Conservation (phyloP, 495 filamentous ascomycete genomes). For the Schizothecium vesticola region DNA sequence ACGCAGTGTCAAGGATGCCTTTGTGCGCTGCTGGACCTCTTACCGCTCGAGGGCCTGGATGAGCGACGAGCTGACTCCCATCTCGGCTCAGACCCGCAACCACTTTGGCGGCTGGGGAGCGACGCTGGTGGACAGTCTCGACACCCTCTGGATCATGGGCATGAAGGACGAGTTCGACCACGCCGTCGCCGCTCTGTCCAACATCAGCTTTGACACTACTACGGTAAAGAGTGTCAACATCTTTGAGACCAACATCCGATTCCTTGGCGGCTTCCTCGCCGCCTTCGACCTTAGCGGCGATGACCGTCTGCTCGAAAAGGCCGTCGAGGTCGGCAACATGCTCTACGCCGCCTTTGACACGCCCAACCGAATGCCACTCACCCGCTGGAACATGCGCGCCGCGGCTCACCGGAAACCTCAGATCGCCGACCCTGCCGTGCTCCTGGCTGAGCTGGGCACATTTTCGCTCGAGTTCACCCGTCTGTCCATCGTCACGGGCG, state of each 20-base stretch:
- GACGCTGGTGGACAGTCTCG: slow-evolving; percentile 83
- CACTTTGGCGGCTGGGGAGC: slow-evolving; percentile 93
- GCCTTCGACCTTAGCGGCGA: slow-evolving; percentile 71
- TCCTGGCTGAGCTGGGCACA: slow-evolving; percentile 63
- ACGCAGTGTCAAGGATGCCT: slow-evolving; percentile 58
- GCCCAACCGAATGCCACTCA: slow-evolving; percentile 81
- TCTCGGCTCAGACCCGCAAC: slow-evolving; percentile 50
- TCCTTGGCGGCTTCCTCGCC: slow-evolving; percentile 69
- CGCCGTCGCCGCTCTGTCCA: slow-evolving; percentile 67
- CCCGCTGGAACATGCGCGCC: slow-evolving; percentile 53
- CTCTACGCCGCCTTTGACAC: slow-evolving; percentile 86
- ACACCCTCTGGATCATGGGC: slow-evolving; percentile 95
- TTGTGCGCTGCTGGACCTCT: slow-evolving; percentile 69
- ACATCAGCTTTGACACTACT: slow-evolving; percentile 79
- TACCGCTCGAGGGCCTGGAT: slow-evolving; percentile 74
- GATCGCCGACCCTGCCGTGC: slow-evolving; percentile 27
- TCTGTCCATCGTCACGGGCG: slow-evolving; percentile 73
- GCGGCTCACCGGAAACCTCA: slow-evolving; percentile 30
- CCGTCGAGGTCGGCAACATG: slow-evolving; percentile 74
- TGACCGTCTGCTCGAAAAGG: slow-evolving; percentile 68
- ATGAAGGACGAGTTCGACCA: slow-evolving; percentile 83
- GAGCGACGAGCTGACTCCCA: slow-evolving; percentile 68
- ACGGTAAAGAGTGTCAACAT: slow-evolving; percentile 55
- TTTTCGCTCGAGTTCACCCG: slow-evolving; percentile 80
- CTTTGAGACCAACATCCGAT: slow-evolving; percentile 78